Percentiles rank a stretch among this genome's conserved stretches.
Evolutionary conservation across 345 rosid genomes (phyloP).

Genomic region (Euphorbia tirucalli): DNA sequence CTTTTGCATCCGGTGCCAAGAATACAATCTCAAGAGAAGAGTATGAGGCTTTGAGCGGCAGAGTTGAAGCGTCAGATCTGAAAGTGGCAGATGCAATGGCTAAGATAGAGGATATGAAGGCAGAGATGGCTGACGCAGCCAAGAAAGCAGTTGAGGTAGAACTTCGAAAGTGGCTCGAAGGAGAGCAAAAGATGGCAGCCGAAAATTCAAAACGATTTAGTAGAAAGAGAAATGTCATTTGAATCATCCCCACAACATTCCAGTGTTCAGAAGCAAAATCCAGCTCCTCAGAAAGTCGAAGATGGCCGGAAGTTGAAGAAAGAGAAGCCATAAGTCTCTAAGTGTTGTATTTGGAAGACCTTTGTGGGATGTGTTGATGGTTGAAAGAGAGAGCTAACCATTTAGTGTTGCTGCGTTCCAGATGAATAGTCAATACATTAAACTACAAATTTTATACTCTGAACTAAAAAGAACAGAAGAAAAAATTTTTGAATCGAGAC

Average conservation of each 20-base stretch:
- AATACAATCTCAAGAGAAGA: slow-evolving; percentile 81
- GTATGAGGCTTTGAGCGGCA: slow-evolving; percentile 65
- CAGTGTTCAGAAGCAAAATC: slow-evolving; percentile 51
- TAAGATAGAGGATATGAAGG: slow-evolving; percentile 91
- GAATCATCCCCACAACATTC: slow-evolving; percentile 64
- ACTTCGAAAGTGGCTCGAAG: slow-evolving; percentile 80
- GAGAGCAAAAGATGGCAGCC: slow-evolving; percentile 85
- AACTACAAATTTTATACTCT: too few relatives aligned
- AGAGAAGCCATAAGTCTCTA: slow-evolving; percentile 48
- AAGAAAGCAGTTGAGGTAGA: slow-evolving; percentile 93
- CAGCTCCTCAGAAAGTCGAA: slow-evolving; percentile 25
- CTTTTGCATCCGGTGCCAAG: slow-evolving; percentile 70
- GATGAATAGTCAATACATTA: too few relatives aligned
- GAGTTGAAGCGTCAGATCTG: slow-evolving; percentile 82
- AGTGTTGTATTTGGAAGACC: too few relatives aligned
- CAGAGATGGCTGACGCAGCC: slow-evolving; percentile 96
- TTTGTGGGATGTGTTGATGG: too few relatives aligned
- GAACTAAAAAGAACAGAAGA: too few relatives aligned
- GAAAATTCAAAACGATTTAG: slow-evolving; percentile 69
- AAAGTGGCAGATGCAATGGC: slow-evolving; percentile 95
- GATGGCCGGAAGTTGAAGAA: slow-evolving; percentile 58
- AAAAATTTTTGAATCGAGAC: too few relatives aligned
- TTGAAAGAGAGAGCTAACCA: too few relatives aligned
- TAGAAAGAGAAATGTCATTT: slow-evolving; percentile 56
- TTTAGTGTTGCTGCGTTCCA: too few relatives aligned